Evolutionary conservation across 495 filamentous ascomycete genomes (phyloP).

Genomic region (Hypoxylon cercidicola): DNA sequence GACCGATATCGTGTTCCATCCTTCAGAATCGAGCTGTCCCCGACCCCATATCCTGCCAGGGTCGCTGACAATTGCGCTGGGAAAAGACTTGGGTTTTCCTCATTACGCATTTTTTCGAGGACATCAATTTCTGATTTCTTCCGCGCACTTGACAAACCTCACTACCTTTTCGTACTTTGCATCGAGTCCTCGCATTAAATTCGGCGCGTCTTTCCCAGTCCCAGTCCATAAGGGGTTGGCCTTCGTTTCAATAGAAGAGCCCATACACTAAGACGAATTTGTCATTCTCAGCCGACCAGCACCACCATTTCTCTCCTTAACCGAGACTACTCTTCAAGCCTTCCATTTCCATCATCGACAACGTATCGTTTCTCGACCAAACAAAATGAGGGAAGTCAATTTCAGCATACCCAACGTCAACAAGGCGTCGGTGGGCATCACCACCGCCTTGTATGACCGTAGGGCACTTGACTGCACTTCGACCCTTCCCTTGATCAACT

Average conservation of each 20-base stretch:
- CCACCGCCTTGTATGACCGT: conserved; percentile 96
- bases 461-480: conserved; percentile 98
- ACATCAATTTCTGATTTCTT: conserved; percentile 30
- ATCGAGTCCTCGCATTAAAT: conserved; percentile 43
- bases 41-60: conserved; percentile 17
- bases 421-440: conserved; percentile 99
- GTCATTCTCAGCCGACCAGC: conserved; percentile 1
- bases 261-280: conserved; percentile 36
- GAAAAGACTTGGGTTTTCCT: conserved; percentile 31
- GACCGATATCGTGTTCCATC: conserved; percentile 28
- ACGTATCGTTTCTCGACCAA: conserved; percentile 10
- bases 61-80: conserved; percentile 30
- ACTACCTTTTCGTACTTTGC: conserved; percentile 27
- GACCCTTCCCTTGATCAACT: conserved; percentile 96
- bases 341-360: conserved; percentile 15
- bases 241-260: conserved; percentile 34
- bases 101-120: conserved; percentile 46
- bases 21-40: conserved; percentile 16
- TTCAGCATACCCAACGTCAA: conserved; percentile 99
- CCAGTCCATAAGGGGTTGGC: conserved; percentile 32
- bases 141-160: conserved; percentile 14
- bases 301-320: conserved; percentile 18
- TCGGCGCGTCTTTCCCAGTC: conserved; percentile 41
- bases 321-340: conserved; percentile 26
- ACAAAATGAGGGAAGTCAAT: conserved; percentile 97